These are phyloP conservation scores for Mycosphaerella arachidis DNA, from an alignment of 2,329 filamentous ascomycete species.

Conservation along the genomic window DNA sequence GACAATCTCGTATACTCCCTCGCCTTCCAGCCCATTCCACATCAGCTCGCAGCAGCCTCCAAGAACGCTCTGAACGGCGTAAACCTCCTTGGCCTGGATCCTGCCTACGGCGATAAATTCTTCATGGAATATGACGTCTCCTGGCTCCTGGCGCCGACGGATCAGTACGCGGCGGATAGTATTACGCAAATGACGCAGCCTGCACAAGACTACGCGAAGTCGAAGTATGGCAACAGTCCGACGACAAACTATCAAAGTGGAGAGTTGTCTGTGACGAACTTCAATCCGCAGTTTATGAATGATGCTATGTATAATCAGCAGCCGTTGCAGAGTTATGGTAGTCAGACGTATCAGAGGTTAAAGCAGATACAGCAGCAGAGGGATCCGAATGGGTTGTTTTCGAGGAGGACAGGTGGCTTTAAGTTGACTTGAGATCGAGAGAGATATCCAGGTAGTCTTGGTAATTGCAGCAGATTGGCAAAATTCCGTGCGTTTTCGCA, in stretches of 20 bases:
- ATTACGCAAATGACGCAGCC: constrained; percentile 18
- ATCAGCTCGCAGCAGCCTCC: constrained; percentile 14
- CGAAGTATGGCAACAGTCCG: constrained; percentile 13
- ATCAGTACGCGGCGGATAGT: constrained; percentile 13
- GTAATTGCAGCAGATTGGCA: no score
- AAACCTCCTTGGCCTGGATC: constrained; percentile 20
- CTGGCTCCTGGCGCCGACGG: constrained; percentile 14
- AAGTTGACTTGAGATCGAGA: constrained; percentile 7
- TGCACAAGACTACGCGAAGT: constrained; percentile 16
- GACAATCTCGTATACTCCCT: constrained; percentile 18
- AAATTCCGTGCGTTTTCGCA: no score
- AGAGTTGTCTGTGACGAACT: constrained; percentile 12
- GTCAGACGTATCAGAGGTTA: constrained; percentile 16
- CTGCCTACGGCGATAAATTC: constrained; percentile 15
- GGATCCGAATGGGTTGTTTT: constrained; percentile 23
- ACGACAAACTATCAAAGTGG: constrained; percentile 23
- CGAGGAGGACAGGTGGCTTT: constrained; percentile 16
- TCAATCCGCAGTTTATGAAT: constrained; percentile 25
- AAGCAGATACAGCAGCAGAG: constrained; percentile 16
- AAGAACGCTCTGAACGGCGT: constrained; percentile 17
- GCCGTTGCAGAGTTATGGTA: constrained; percentile 18
- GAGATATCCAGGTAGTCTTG: no score
- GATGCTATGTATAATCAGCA: constrained; percentile 27
- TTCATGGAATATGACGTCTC: constrained; percentile 25
- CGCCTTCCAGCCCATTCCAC: constrained; percentile 21